phyloP scores from a whole-genome alignment of 1,139 yeast species.

The Scheffersomyces parashehatae region DNA sequence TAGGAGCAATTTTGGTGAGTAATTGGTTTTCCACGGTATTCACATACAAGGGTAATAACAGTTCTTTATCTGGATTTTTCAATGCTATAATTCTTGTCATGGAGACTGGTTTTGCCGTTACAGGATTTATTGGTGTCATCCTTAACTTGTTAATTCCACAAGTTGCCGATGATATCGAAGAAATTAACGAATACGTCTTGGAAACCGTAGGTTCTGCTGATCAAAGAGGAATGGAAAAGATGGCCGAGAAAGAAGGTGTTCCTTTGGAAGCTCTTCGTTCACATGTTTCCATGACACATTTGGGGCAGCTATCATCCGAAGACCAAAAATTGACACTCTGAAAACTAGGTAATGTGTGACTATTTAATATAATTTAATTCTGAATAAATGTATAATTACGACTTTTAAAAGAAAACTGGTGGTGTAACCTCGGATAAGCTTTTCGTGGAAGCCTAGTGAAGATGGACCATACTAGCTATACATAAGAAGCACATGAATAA shows the following conservation, averaged over 20 bases:
- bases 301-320: constrained; percentile 10
- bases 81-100: constrained; percentile 80
- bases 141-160: constrained; percentile 74
- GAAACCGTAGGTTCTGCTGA: constrained; percentile 51
- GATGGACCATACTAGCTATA: too few species aligned
- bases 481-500: too few species aligned
- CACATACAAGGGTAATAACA: constrained; percentile 71
- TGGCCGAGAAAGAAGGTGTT: constrained; percentile 37
- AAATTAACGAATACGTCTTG: constrained; percentile 45
- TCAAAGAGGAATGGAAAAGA: constrained; percentile 38
- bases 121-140: constrained; percentile 75
- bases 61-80: constrained; percentile 64
- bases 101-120: constrained; percentile 85
- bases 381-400: too few species aligned
- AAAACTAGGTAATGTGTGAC: too few species aligned
- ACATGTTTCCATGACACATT: constrained; percentile 9
- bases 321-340: too few species aligned
- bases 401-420: too few species aligned
- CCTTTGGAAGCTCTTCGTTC: constrained; percentile 28
- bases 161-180: constrained; percentile 63
- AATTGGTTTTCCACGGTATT: constrained; percentile 75
- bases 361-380: too few species aligned
- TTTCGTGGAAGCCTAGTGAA: too few species aligned
- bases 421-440: too few species aligned
- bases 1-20: constrained; percentile 76